Evolutionary conservation across 805 yeast species (phyloP).

Genomic region (Hanseniaspora thailandica): DNA sequence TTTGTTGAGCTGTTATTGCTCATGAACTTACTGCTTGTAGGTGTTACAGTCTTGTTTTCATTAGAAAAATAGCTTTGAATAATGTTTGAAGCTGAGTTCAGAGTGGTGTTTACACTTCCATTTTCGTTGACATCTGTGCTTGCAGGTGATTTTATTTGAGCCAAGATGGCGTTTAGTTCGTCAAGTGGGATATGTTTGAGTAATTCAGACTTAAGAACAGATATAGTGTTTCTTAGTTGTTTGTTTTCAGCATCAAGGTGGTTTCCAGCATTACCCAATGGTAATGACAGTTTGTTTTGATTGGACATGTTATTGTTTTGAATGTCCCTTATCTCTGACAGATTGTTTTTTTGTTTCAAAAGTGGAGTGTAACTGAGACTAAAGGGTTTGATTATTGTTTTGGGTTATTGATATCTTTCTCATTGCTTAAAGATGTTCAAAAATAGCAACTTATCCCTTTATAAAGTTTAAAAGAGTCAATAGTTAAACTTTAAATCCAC

Average conservation of each 20-base stretch:
- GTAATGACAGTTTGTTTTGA: neutral
- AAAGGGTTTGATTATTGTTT: neutral
- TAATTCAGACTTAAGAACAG: constrained; percentile 2
- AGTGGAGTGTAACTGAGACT: neutral
- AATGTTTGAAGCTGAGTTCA: neutral
- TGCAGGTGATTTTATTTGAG: neutral
- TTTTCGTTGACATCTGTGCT: neutral
- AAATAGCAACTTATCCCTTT: no score
- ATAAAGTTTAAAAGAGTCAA: no score
- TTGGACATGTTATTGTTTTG: neutral
- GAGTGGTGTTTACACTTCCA: neutral
- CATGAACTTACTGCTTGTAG: neutral
- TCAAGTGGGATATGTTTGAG: constrained; percentile 5
- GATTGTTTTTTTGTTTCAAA: neutral
- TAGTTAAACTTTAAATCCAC: no score
- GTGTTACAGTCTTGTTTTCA: neutral
- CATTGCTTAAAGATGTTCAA: no score
- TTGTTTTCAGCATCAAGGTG: neutral
- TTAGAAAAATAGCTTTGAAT: neutral
- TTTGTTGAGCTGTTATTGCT: neutral
- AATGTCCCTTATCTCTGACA: no score
- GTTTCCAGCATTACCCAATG: neutral
- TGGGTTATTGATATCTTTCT: no score
- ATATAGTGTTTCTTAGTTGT: neutral
- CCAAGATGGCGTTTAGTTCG: neutral